Base-by-base conservation (phyloP, 192 early-diverging fungal genomes). In the Coemansia sp. region DNA sequence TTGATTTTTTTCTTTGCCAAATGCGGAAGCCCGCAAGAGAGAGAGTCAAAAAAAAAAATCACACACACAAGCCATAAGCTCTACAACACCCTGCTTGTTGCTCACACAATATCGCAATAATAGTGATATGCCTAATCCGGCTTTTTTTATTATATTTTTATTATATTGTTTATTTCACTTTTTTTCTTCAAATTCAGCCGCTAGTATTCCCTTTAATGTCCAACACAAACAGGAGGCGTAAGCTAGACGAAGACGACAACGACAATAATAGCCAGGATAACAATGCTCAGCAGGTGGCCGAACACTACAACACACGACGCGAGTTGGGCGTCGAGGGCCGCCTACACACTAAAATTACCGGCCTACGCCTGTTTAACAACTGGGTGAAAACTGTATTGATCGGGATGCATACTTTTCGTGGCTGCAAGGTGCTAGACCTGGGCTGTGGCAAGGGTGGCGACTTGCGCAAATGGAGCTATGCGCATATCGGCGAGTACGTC, bases 371-470 rank as follows among this genome's bases (percentile, higher is more conserved):
- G 65, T 96, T 96, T 79, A 98, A 99, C 87, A 99, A 99, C 86
- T 99, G 96, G 96, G 76, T 96, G 60, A 99, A 99, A 68, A 90
- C 93, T 13, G 82, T 96, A 3, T 80, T 99, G 34, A 96, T 99
- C 66, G 73, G 85, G 13, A 71, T 87, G 31, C 90, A 92, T 77
- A 87, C 88, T n/a, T 67, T 72, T 11, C 71, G 80, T 0, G 86
- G 85, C 0, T 77, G 86, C 75, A 65, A 51, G 8, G 96, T 94
- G 9, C 87, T 99, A 47, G 98, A 98, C 74, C 85, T 97, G 57
- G 94, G 95, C 11, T 97, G 95, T 79, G 98, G 98, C 18, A 97
- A 97, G 78, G 95, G 95, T 22, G 95, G 95, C n/a, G 94, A 96
- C 84, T 66, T 96, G 65, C 77, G 88, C 33, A 95, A 95, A 69